phyloP scores from a whole-genome alignment of 148 eudicot genomes.

The Oxyria digyna region DNA sequence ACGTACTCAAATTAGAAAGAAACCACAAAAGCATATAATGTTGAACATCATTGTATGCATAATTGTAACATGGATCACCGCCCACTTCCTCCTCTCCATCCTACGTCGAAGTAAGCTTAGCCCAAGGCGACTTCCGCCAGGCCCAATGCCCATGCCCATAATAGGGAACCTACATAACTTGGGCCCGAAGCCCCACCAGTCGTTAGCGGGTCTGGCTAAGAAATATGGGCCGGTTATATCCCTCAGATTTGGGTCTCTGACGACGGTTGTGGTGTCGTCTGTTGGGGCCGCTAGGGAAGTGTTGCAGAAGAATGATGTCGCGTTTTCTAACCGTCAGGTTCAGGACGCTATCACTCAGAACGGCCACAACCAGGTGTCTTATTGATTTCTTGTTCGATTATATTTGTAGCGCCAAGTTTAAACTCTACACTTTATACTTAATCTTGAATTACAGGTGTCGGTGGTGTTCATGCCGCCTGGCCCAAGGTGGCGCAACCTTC shows the following conservation, averaged over 20 bases:
- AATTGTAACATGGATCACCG: slow-evolving; percentile 1
- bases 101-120: slow-evolving; percentile 4
- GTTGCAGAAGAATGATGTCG: slow-evolving; percentile 38
- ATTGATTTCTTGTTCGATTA: no score
- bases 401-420: no score
- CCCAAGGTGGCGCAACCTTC: slow-evolving; percentile 24
- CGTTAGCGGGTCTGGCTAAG: slow-evolving; percentile 32
- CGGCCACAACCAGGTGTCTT: slow-evolving; percentile 22
- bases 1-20: not conserved
- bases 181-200: slow-evolving; percentile 38
- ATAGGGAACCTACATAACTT: slow-evolving; percentile 42
- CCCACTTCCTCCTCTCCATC: slow-evolving; percentile 2
- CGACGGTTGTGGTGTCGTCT: slow-evolving; percentile 40
- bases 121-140: slow-evolving; percentile 23
- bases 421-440: no score
- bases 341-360: slow-evolving; percentile 24
- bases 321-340: slow-evolving; percentile 23
- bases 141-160: slow-evolving; percentile 39
- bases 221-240: slow-evolving; percentile 34
- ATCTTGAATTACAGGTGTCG: no score
- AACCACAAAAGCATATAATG: not conserved
- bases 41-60: not conserved
- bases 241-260: slow-evolving; percentile 26
- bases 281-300: slow-evolving; percentile 35
- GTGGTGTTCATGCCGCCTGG: slow-evolving; percentile 29